phyloP scores from a whole-genome alignment of 1,284 basidiomycete species.

The Apiotrichum laibachii region DNA sequence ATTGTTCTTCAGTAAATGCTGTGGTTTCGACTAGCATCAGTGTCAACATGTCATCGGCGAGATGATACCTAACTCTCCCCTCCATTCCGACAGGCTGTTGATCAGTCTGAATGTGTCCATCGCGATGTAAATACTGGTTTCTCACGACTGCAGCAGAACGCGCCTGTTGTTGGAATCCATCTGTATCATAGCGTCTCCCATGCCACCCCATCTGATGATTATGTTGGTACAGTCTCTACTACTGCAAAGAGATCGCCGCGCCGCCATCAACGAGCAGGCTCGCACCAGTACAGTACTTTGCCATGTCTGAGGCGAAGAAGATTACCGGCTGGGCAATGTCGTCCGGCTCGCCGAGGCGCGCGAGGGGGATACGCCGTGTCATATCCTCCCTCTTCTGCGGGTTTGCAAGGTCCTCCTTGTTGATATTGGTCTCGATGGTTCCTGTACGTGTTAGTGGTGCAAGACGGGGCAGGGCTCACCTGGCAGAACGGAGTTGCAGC shows the following conservation, averaged over 20 bases:
- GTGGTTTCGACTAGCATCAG: too few relatives aligned
- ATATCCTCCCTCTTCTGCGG: constrained; percentile 63
- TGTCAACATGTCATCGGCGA: too few relatives aligned
- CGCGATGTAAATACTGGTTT: too few relatives aligned
- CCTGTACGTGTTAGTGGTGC: constrained; percentile 47
- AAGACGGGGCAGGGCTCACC: constrained; percentile 28
- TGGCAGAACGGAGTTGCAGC: constrained; percentile 58
- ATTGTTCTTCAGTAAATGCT: too few relatives aligned
- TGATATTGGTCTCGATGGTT: constrained; percentile 72
- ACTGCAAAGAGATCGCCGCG: constrained; percentile 74
- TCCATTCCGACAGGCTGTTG: too few relatives aligned
- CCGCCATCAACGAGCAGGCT: constrained; percentile 71
- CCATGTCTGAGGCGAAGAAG: constrained; percentile 71
- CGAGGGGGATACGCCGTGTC: constrained; percentile 65
- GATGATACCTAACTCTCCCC: too few relatives aligned
- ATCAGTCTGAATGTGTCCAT: too few relatives aligned
- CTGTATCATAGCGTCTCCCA: too few relatives aligned
- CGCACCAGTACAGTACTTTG: constrained; percentile 58
- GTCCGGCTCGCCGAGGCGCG: constrained; percentile 68
- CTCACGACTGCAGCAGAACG: too few relatives aligned
- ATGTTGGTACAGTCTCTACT: constrained; percentile 7
- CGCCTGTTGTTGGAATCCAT: too few relatives aligned
- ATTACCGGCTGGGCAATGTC: constrained; percentile 74
- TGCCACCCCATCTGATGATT: too few relatives aligned
- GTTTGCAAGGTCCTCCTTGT: constrained; percentile 69